Base-by-base conservation (phyloP, 257 asterid species). In the Primulina huaijiensis region DNA sequence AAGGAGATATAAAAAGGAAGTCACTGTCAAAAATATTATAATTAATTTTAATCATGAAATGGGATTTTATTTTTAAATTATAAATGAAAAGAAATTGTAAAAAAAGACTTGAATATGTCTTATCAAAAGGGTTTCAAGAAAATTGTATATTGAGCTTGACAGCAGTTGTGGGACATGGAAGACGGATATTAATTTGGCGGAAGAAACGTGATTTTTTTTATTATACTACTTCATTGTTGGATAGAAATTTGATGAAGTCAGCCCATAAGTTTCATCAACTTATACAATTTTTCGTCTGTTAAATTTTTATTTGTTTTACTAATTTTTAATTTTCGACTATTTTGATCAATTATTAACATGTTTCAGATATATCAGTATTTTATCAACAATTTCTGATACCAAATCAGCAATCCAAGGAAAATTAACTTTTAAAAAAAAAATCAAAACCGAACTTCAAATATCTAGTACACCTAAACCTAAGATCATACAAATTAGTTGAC, bases 171-270 rank as follows among this genome's bases (percentile, higher is more conserved):
- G 96, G 92, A 56, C 74, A 73, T 31, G 30, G 53, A 60, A 58
- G 82, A 83, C 93, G 86, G 89, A 85, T 85, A 86, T 82, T 90
- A 81, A 77, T 84, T 85, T 82, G 86, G 79, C 78, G 85, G 82
- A 76, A 79, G 56, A 64, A 21, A 21, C 53, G 9, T 62, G 43
- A 52, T 2, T 21, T 68, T 23, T 23, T 17, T 11, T n/a, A 27
- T 19, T 4, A 30, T 4, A 21, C 16, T 64, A 30, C 0, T 59
- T 64, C 58, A 64, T 53, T 60, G 34, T 61, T 61, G 71, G 53
- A 52, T 62, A 59, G 53, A 75, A 67, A 34, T 14, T 56, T 57
- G 71, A 62, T 29, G 70, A 62, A 72, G 60, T 29, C 7, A 55
- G 68, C 63, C 72, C 74, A 61, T 74, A 67, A 50, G 68, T 77